These are phyloP conservation scores for Nakaseomyces kungkrabaensis DNA, from an alignment of 1,139 yeast species.

Conservation along the genomic window DNA sequence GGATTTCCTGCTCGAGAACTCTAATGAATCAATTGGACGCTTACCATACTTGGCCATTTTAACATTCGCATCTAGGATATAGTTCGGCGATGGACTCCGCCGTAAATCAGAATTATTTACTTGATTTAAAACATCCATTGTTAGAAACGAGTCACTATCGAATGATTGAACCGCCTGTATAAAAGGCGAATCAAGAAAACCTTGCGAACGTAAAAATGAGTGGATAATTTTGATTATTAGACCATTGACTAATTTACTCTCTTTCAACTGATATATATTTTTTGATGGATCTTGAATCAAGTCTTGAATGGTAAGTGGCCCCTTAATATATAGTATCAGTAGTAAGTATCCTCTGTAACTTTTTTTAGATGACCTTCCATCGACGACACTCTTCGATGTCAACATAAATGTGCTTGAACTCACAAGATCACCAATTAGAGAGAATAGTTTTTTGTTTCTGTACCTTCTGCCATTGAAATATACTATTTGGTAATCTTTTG, in stretches of 20 bases:
- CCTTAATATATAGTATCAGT: conserved; percentile 32
- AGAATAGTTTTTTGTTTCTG: conserved; percentile 21
- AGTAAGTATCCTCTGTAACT: conserved; percentile 31
- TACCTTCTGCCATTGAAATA: conserved; percentile 38
- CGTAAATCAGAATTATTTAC: background rate
- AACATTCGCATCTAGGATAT: background rate
- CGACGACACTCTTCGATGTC: conserved; percentile 13
- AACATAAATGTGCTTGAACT: conserved; percentile 21
- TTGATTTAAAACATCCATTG: background rate
- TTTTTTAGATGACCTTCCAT: conserved; percentile 24
- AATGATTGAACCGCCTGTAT: background rate
- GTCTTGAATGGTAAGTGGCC: conserved; percentile 32
- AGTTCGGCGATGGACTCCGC: background rate
- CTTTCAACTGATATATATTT: conserved; percentile 23
- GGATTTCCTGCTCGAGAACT: background rate
- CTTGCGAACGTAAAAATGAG: conserved; percentile 27
- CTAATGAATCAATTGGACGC: background rate
- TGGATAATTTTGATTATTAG: conserved; percentile 29
- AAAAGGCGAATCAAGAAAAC: conserved; percentile 11
- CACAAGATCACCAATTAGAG: conserved; percentile 29
- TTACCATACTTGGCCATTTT: background rate
- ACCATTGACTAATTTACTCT: conserved; percentile 26
- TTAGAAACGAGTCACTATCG: background rate
- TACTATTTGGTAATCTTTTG: conserved; percentile 38
- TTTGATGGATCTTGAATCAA: conserved; percentile 38